Evolutionary conservation across 1,139 yeast species (phyloP).

Genomic region (Geotrichum klebahnii): DNA sequence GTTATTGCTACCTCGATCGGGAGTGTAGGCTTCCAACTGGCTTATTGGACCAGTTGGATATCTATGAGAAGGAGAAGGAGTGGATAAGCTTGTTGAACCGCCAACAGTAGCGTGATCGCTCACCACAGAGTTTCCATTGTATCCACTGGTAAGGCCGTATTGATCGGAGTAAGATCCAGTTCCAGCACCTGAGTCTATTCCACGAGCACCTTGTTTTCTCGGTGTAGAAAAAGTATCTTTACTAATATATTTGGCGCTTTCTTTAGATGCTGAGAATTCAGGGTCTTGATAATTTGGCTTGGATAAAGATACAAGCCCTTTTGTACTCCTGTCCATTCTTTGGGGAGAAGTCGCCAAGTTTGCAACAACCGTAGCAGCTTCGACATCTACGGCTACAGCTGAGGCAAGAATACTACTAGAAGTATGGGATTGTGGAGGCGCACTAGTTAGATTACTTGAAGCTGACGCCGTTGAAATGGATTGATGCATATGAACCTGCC

Average conservation of each 20-base stretch:
- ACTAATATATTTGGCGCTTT: background rate
- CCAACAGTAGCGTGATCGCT: slow-evolving; percentile 7
- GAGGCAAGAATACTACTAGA: slow-evolving; percentile 10
- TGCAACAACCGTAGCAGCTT: slow-evolving; percentile 20
- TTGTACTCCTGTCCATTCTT: background rate
- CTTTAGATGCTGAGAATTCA: slow-evolving; percentile 13
- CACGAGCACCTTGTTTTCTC: slow-evolving; percentile 6
- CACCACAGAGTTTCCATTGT: slow-evolving; percentile 1
- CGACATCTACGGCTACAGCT: slow-evolving; percentile 15
- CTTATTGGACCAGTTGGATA: slow-evolving; percentile 25
- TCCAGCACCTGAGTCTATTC: background rate
- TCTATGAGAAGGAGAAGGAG: slow-evolving; percentile 46
- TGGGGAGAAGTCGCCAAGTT: slow-evolving; percentile 19
- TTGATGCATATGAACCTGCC: slow-evolving; percentile 1
- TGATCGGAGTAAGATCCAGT: slow-evolving; percentile 31
- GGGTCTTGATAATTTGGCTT: background rate
- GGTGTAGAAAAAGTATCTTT: slow-evolving; percentile 15
- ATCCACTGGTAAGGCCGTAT: slow-evolving; percentile 22
- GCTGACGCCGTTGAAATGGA: background rate
- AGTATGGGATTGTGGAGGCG: background rate
- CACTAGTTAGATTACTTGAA: background rate
- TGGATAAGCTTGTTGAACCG: slow-evolving; percentile 18
- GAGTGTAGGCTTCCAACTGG: slow-evolving; percentile 77
- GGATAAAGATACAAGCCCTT: background rate
- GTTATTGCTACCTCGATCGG: slow-evolving; percentile 60